Base-by-base conservation (phyloP, 1,284 basidiomycete species). In the Porogramme epimiltina region DNA sequence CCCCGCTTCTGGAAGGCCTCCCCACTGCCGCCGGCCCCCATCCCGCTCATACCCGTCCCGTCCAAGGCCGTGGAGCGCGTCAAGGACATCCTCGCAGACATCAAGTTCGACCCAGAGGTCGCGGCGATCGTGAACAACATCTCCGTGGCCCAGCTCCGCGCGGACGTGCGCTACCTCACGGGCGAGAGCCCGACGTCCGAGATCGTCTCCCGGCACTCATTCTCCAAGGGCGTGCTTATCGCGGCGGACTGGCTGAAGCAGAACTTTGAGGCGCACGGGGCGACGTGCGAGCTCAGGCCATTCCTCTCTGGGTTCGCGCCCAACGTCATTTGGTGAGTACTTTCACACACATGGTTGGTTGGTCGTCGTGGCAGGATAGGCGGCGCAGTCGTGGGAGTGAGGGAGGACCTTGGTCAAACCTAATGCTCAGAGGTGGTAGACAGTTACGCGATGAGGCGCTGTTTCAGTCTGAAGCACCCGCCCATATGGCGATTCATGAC, bases 231-330 rank as follows among this genome's bases (percentile, higher is more conserved):
- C 4, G 83, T 88, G 3, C 68, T 76, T 6, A 71, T 77, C 16
- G 92, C 93, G 18, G 90, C 90, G 0, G 66, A 76, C 13, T 95
- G 90, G 90, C 76, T 95, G 55, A 86, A 85, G 70, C 71, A 72
- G 33, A 74, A 76, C 51, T 83, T 93, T 40, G 88, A 93, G 69
- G 71, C 72, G 3, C 82, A 85, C 0, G 93, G 93, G 3, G 90
- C 89, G 0, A 70, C 67, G 4, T 95, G 93, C 70, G 73, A 80
- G 57, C 74, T 91, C 31, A 76, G 77, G 58, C 63, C 71, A 0
- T 95, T 91, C 77, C 68, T 87, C 19, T 16, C 49, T 5, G 91
- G 89, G 13, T 93, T 92, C 64, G 78, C 89, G 6, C 92, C 93
- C 10, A 92, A 94, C 64, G 84, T 95, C 38, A 77, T 95, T 54